Conservation (phyloP, 2,329 filamentous ascomycete genomes). For the Ophiostoma quercus region DNA sequence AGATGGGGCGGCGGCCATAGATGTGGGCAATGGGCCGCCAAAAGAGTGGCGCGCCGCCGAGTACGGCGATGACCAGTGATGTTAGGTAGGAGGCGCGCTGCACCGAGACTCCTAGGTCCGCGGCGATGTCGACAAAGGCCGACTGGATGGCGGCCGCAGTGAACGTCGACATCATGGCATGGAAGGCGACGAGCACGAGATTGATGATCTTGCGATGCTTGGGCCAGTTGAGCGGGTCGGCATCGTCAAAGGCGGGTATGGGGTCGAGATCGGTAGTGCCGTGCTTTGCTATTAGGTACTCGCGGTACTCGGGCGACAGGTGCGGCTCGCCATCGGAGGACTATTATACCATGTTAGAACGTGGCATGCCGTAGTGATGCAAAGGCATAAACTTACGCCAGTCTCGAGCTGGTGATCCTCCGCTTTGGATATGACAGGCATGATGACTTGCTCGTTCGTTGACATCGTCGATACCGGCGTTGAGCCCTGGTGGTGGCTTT, state of each 20-base stretch:
- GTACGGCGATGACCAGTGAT: conserved; percentile 50
- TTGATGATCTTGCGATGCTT: conserved; percentile 42
- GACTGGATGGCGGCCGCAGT: conserved; percentile 50
- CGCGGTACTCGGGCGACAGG: conserved; percentile 20
- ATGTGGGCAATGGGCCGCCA: conserved; percentile 52
- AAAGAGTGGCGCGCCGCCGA: conserved; percentile 50
- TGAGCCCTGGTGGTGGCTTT: background rate
- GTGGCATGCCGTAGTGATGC: background rate
- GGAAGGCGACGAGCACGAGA: conserved; percentile 50
- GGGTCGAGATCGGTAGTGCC: conserved; percentile 23
- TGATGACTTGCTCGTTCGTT: background rate
- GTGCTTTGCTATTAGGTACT: conserved; percentile 19
- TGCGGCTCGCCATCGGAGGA: conserved; percentile 6
- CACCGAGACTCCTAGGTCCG: conserved; percentile 45
- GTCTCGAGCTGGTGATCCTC: conserved; percentile 1
- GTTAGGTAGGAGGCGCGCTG: conserved; percentile 50
- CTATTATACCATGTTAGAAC: background rate
- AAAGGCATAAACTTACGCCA: background rate
- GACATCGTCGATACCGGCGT: background rate
- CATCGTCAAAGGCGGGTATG: conserved; percentile 17
- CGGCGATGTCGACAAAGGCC: conserved; percentile 49
- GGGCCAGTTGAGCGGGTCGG: conserved; percentile 24
- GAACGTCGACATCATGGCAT: conserved; percentile 54
- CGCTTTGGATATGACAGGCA: background rate
- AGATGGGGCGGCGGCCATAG: conserved; percentile 51